Conservation (phyloP, 805 yeast species). For the Ogataea parapolymorpha region DNA sequence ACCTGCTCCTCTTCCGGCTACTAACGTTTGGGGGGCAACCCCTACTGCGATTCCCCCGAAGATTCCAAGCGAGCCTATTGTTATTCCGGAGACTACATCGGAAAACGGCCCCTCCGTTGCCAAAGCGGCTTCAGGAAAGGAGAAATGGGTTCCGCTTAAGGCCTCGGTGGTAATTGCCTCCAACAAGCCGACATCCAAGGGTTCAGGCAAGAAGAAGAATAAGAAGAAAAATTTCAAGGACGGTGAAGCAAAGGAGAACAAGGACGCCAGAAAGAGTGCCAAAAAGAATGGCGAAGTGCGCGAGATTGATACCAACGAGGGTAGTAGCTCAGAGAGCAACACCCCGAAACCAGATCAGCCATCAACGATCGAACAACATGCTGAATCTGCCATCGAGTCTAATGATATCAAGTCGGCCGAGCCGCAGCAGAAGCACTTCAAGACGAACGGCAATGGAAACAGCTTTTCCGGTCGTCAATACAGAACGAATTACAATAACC, state of each 20-base stretch:
- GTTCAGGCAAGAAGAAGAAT: constrained; percentile 20
- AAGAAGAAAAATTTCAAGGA: constrained; percentile 20
- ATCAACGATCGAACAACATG: background rate
- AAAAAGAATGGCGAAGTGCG: constrained; percentile 7
- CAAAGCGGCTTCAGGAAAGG: constrained; percentile 43
- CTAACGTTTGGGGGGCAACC: constrained; percentile 57
- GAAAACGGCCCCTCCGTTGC: constrained; percentile 17
- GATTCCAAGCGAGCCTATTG: constrained; percentile 37
- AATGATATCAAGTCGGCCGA: constrained; percentile 1
- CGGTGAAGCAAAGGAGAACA: constrained; percentile 7
- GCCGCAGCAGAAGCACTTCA: constrained; percentile 1
- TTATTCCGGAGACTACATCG: constrained; percentile 22
- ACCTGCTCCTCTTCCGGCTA: constrained; percentile 65
- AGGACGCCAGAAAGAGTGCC: constrained; percentile 8
- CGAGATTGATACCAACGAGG: constrained; percentile 4
- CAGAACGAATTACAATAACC: constrained; percentile 20
- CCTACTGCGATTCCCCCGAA: constrained; percentile 30
- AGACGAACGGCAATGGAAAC: constrained; percentile 2
- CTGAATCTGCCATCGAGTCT: constrained; percentile 3
- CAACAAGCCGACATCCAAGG: constrained; percentile 12
- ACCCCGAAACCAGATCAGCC: constrained; percentile 1
- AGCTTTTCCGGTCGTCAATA: constrained; percentile 20
- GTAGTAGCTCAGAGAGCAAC: constrained; percentile 2
- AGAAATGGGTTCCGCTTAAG: constrained; percentile 72
- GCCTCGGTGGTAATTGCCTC: constrained; percentile 46